Percentiles rank a stretch among this genome's conserved stretches.
These are phyloP conservation scores for bread wheat (Triticum aestivum) DNA, from an alignment of 176 grass and related monocot species.

Conservation along the genomic window DNA sequence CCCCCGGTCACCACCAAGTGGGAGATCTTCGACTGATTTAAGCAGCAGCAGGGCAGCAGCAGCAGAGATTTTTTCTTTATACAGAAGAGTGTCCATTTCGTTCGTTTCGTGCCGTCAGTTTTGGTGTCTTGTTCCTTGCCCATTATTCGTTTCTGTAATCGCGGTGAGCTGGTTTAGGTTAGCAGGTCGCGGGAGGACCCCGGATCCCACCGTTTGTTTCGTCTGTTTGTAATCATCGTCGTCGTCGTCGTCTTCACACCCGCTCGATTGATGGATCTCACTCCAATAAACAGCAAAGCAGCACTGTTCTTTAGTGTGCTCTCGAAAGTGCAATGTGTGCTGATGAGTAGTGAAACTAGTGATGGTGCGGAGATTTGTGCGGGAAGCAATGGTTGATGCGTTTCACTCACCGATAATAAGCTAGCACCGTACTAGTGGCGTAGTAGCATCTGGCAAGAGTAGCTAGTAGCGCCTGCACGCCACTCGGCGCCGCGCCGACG, in stretches of 20 bases:
- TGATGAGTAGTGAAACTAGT: background rate
- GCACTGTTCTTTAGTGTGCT: background rate
- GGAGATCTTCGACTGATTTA: slow-evolving; percentile 85
- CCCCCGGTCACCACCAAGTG: slow-evolving; percentile 58
- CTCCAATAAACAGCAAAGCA: slow-evolving; percentile 32
- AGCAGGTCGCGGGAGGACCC: slow-evolving; percentile 13
- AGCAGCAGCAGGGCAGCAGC: background rate
- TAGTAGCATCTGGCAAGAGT: background rate
- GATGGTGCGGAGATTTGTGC: background rate
- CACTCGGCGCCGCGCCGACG: background rate
- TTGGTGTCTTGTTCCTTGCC: background rate
- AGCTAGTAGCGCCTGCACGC: too few relatives aligned
- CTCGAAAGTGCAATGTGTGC: background rate
- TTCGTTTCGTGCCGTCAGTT: slow-evolving; percentile 12
- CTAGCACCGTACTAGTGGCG: background rate
- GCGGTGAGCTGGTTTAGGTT: slow-evolving; percentile 17
- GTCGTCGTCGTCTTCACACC: background rate
- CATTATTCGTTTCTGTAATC: slow-evolving; percentile 36
- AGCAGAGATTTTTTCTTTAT: background rate
- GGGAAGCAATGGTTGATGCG: background rate
- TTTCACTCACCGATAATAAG: background rate
- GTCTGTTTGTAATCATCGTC: slow-evolving; percentile 41
- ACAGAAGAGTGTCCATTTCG: slow-evolving; percentile 8
- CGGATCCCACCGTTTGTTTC: background rate
- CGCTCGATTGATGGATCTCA: slow-evolving; percentile 33